Percentiles rank a stretch among this genome's conserved stretches.
Evolutionary conservation across 345 rosid species (phyloP).

Genomic region (Dimocarpus longan): DNA sequence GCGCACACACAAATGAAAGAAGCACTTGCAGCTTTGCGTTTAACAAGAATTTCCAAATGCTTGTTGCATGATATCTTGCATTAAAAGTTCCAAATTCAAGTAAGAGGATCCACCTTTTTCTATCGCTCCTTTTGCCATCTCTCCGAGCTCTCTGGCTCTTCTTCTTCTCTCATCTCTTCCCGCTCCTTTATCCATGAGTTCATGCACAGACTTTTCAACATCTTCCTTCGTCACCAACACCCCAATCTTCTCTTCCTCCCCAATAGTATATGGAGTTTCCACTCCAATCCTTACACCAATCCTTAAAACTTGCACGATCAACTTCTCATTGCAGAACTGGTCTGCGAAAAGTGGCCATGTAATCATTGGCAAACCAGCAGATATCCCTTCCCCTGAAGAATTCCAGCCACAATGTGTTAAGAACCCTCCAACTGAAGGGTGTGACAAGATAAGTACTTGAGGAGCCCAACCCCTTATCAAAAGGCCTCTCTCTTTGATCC

Average conservation of each 20-base stretch:
- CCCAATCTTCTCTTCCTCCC: conserved; percentile 5
- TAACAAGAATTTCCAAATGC: too few relatives aligned
- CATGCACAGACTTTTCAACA: conserved; percentile 15
- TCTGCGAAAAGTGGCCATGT: conserved; percentile 14
- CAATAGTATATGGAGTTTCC: background rate
- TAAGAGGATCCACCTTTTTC: conserved; percentile 36
- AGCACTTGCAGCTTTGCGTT: too few relatives aligned
- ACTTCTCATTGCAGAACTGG: conserved; percentile 10
- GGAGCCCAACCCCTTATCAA: conserved; percentile 25
- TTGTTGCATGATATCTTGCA: conserved; percentile 6
- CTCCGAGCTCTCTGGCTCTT: conserved; percentile 28
- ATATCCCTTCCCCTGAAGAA: conserved; percentile 17
- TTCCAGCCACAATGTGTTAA: conserved; percentile 23
- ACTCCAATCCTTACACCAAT: background rate
- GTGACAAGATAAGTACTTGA: conserved; percentile 19
- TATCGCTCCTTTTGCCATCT: conserved; percentile 22
- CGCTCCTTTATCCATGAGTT: conserved; percentile 21
- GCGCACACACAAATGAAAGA: too few relatives aligned
- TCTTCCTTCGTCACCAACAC: conserved; percentile 27
- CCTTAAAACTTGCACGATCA: background rate
- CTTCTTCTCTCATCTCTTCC: conserved; percentile 30
- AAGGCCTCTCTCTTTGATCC: conserved; percentile 15
- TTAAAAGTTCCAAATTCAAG: conserved; percentile 8
- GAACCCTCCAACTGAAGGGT: conserved; percentile 22
- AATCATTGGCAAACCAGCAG: conserved; percentile 8